A percentile compares a stretch with the other conserved stretches of the same genome.
These are phyloP conservation scores for Hymenoscyphus fructigenus DNA, from an alignment of 2,329 filamentous ascomycete genomes.

Conservation along the genomic window DNA sequence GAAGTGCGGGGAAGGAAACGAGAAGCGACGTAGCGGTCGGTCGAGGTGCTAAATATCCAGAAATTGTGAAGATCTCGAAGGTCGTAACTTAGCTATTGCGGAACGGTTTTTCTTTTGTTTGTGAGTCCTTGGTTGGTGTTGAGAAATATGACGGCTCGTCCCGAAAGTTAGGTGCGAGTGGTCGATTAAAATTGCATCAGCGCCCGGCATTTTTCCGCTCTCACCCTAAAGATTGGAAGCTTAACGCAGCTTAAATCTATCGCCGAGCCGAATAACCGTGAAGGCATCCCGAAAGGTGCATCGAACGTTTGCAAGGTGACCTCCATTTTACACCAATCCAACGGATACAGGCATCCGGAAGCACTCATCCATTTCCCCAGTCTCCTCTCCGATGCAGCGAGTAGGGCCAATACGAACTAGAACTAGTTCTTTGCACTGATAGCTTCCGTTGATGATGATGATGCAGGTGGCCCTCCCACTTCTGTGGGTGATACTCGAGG, in stretches of 20 bases:
- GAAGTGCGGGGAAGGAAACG: not conserved
- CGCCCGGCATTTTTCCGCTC: not conserved
- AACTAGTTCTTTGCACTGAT: not conserved
- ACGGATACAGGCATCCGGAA: not conserved
- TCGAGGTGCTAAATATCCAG: not conserved
- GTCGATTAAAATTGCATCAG: not conserved
- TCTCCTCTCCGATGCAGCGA: not conserved
- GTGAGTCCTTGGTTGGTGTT: slow-evolving; percentile 20
- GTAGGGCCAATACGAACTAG: not conserved
- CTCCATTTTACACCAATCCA: not conserved
- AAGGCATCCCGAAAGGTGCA: not conserved
- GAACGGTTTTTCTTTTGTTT: slow-evolving; percentile 17
- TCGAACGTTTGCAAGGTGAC: not conserved
- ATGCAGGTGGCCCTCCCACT: not conserved
- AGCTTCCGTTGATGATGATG: not conserved
- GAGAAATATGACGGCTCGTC: slow-evolving; percentile 12
- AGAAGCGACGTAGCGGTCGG: not conserved
- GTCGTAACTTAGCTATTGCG: not conserved
- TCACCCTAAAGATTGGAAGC: not conserved
- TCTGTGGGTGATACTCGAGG: too few relatives aligned
- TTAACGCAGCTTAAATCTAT: not conserved
- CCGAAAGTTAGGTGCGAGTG: not conserved
- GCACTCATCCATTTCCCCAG: not conserved
- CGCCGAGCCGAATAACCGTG: not conserved
- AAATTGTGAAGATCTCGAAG: not conserved